Evolutionary conservation across 306 rosid genomes (phyloP).

Genomic region (Cicer arietinum): DNA sequence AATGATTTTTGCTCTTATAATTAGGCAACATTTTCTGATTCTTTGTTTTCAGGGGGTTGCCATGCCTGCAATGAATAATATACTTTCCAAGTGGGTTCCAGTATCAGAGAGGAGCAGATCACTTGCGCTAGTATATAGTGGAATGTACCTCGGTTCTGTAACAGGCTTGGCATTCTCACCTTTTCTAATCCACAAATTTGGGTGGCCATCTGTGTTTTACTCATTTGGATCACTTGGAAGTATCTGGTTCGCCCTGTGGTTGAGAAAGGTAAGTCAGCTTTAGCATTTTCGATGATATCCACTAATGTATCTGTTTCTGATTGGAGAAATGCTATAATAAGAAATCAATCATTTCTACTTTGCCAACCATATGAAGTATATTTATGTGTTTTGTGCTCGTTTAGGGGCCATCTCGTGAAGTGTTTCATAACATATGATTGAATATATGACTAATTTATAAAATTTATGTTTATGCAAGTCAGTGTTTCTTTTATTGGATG

Average conservation of each 20-base stretch:
- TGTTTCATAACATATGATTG: conserved; percentile 27
- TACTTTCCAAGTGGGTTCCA: conserved; percentile 94
- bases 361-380: conserved; percentile 23
- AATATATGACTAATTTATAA: conserved; percentile 3
- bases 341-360: conserved; percentile 17
- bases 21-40: conserved; percentile 17
- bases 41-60: conserved; percentile 88
- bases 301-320: conserved; percentile 23
- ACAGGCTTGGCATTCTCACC: conserved; percentile 91
- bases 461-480: conserved; percentile 24
- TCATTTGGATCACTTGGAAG: conserved; percentile 97
- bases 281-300: conserved; percentile 25
- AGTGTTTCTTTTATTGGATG: conserved; percentile 9
- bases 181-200: conserved; percentile 69
- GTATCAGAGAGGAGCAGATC: conserved; percentile 99
- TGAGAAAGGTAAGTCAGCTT: conserved; percentile 65
- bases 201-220: conserved; percentile 97
- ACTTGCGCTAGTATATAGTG: conserved; percentile 90
- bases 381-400: conserved; percentile 31
- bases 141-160: conserved; percentile 99
- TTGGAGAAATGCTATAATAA: conserved; percentile 13
- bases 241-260: conserved; percentile 92
- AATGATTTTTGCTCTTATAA: conserved; percentile 11
- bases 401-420: conserved; percentile 25
- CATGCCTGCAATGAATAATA: conserved; percentile 98